Conservation (phyloP, 2,329 filamentous ascomycete genomes). For the Penicillium aurantiogriseum region DNA sequence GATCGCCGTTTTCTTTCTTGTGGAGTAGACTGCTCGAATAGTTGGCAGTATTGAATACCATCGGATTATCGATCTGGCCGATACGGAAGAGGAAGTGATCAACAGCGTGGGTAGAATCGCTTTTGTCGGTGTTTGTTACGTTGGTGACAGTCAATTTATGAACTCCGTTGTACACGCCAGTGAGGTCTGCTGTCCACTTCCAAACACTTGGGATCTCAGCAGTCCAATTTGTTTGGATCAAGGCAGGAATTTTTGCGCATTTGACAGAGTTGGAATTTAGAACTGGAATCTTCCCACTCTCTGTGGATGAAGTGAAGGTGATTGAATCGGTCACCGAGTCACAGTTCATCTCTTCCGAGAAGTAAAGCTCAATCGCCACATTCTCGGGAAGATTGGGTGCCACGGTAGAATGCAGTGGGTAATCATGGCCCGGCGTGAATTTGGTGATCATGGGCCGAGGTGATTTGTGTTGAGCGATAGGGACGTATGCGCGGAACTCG, state of each 20-base stretch:
- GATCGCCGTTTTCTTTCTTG: slow-evolving; percentile 42
- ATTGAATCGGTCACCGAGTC: slow-evolving; percentile 51
- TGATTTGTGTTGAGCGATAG: slow-evolving; percentile 47
- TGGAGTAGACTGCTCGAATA: slow-evolving; percentile 57
- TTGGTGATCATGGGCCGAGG: slow-evolving; percentile 59
- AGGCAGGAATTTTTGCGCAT: slow-evolving; percentile 44
- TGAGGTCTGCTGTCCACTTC: slow-evolving; percentile 53
- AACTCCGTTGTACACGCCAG: slow-evolving; percentile 60
- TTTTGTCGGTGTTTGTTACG: slow-evolving; percentile 42
- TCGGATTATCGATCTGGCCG: slow-evolving; percentile 57
- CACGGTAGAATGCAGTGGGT: slow-evolving; percentile 53
- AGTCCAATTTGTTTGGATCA: slow-evolving; percentile 37
- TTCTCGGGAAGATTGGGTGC: slow-evolving; percentile 42
- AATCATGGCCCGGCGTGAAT: slow-evolving; percentile 61
- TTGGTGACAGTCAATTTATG: slow-evolving; percentile 60
- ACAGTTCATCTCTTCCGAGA: slow-evolving; percentile 62
- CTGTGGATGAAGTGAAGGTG: slow-evolving; percentile 54
- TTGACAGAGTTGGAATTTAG: slow-evolving; percentile 46
- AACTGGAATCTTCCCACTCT: slow-evolving; percentile 43
- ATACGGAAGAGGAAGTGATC: slow-evolving; percentile 64
- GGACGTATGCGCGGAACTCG: slow-evolving; percentile 62
- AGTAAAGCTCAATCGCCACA: slow-evolving; percentile 52
- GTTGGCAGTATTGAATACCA: slow-evolving; percentile 59
- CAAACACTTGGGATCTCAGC: slow-evolving; percentile 56
- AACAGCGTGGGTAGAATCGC: slow-evolving; percentile 48